A percentile compares a stretch with the other conserved stretches of the same genome.
Conservation (phyloP, 371 early-diverging fungal species). For the Blakeslea trispora region DNA sequence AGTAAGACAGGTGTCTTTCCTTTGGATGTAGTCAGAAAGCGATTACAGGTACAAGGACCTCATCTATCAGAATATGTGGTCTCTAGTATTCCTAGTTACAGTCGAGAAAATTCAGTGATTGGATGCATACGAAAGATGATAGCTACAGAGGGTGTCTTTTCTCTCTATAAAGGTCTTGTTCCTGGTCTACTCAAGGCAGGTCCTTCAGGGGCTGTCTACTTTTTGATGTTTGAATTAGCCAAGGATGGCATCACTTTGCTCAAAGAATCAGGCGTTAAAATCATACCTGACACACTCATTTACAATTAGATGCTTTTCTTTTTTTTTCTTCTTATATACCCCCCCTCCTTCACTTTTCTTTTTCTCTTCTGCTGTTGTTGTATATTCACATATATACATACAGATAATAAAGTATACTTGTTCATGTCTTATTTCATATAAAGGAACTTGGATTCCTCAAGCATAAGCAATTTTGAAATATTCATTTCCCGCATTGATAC, state of each 20-base stretch:
- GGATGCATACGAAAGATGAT: constrained; percentile 62
- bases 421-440: constrained; percentile 41
- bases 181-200: constrained; percentile 85
- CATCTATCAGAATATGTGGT: constrained; percentile 48
- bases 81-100: constrained; percentile 56
- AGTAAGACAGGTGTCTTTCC: constrained; percentile 87
- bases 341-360: neutral
- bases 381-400: no score
- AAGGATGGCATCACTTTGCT: constrained; percentile 34
- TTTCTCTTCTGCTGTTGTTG: no score
- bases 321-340: neutral
- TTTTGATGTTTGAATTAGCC: constrained; percentile 67
- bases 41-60: constrained; percentile 78
- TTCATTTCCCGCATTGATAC: neutral
- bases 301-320: neutral
- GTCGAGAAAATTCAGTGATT: constrained; percentile 42
- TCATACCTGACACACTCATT: constrained; percentile 9
- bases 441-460: constrained; percentile 34
- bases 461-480: constrained; percentile 5
- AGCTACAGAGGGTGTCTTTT: constrained; percentile 69
- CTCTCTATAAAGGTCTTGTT: constrained; percentile 81
- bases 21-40: constrained; percentile 80
- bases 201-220: constrained; percentile 80
- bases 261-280: constrained; percentile 21
- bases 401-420: no score